Evolutionary conservation across 495 filamentous ascomycete species (phyloP).

Genomic region (Rostrohypoxylon terebratum): DNA sequence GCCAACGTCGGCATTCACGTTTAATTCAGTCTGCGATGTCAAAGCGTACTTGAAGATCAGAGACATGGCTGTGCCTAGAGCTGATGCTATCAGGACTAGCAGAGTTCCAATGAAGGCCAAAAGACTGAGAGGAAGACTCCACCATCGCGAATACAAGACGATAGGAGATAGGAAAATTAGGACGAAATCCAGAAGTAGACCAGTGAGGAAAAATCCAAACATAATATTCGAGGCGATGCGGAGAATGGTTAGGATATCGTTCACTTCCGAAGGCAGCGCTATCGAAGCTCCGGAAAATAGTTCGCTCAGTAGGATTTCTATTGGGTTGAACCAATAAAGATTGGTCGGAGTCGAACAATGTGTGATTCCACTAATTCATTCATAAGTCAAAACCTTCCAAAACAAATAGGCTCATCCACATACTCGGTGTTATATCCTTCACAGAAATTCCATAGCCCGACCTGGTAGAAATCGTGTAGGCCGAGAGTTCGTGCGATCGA

Average conservation of each 20-base stretch:
- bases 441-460: conserved; percentile 91
- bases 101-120: conserved; percentile 75
- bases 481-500: conserved; percentile 88
- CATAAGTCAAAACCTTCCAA: conserved; percentile 24
- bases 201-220: conserved; percentile 87
- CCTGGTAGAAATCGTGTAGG: conserved; percentile 93
- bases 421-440: conserved; percentile 77
- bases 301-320: conserved; percentile 79
- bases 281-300: conserved; percentile 85
- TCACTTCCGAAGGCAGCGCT: conserved; percentile 78
- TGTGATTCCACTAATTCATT: conserved; percentile 70
- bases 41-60: conserved; percentile 80
- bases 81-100: conserved; percentile 73
- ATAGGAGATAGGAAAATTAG: conserved; percentile 59
- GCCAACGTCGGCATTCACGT: conserved; percentile 79
- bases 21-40: conserved; percentile 70
- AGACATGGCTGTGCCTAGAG: conserved; percentile 84
- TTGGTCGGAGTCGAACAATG: conserved; percentile 73
- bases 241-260: conserved; percentile 77
- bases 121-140: conserved; percentile 62
- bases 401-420: conserved; percentile 6
- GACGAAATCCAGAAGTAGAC: conserved; percentile 73
- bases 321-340: conserved; percentile 92
- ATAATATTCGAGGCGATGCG: conserved; percentile 85
- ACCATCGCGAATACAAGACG: conserved; percentile 60